phyloP scores from a whole-genome alignment of 345 rosid species.

The Gossypium ekmanianum region DNA sequence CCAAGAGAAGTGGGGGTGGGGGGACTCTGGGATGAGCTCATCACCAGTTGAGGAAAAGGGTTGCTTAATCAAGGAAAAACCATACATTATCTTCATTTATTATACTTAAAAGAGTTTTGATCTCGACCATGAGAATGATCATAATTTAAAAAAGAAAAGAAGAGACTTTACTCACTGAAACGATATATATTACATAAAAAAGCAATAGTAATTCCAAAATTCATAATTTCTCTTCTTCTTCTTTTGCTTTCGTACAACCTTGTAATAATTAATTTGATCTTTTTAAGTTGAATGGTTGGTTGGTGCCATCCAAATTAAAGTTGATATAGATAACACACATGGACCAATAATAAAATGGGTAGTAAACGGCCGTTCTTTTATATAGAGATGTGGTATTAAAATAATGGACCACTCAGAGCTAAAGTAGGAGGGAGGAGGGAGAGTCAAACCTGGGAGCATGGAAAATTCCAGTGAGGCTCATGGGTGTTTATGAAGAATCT shows the following conservation, averaged over 20 bases:
- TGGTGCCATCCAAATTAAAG: constrained; percentile 1
- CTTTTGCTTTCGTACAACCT: neutral
- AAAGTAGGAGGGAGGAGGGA: neutral
- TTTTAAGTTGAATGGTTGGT: constrained; percentile 6
- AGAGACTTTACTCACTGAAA: neutral
- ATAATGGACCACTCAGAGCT: neutral
- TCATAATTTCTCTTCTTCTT: too few relatives aligned
- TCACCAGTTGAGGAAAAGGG: neutral
- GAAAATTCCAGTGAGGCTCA: neutral
- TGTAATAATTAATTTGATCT: neutral
- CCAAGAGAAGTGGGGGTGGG: neutral
- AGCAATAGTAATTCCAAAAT: neutral
- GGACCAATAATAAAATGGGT: neutral
- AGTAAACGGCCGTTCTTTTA: neutral
- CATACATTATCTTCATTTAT: neutral
- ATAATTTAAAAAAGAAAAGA: too few relatives aligned
- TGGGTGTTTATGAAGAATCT: neutral
- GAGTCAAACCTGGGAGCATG: neutral
- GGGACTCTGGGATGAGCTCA: neutral
- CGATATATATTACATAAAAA: neutral
- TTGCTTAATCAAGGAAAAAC: neutral
- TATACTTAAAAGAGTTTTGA: neutral
- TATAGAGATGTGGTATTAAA: neutral
- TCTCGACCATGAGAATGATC: neutral
- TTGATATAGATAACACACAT: neutral